A percentile compares a stretch with the other conserved stretches of the same genome.
These are phyloP conservation scores for Eudorina sp. DNA, from an alignment of 139 green algal genomes.

Conservation along the genomic window DNA sequence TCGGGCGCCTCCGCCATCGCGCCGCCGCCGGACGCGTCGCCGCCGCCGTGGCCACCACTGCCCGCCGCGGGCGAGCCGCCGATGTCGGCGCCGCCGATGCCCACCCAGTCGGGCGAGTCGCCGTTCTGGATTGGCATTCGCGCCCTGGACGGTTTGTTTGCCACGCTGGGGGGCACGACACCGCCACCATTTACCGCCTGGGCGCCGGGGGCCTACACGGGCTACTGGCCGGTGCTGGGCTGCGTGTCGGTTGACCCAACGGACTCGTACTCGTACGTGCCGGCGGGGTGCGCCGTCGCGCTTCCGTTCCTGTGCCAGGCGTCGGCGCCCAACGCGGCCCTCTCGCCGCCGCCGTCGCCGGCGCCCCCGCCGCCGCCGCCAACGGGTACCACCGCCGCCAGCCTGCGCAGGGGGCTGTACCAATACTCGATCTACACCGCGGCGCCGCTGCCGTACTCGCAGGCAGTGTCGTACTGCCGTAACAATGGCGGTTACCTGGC, in stretches of 20 bases:
- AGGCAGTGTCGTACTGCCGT: neutral
- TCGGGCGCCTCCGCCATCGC: slow-evolving; percentile 30
- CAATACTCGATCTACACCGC: neutral
- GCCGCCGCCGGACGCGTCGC: slow-evolving; percentile 14
- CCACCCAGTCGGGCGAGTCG: slow-evolving; percentile 16
- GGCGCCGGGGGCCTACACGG: neutral
- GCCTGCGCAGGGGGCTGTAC: slow-evolving; percentile 14
- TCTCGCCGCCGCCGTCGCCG: slow-evolving; percentile 28
- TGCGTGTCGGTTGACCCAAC: slow-evolving; percentile 27
- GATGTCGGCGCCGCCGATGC: slow-evolving; percentile 11
- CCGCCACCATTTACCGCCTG: neutral
- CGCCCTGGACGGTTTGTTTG: neutral
- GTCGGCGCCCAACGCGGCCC: neutral
- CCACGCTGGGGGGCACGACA: neutral
- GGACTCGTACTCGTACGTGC: slow-evolving; percentile 5
- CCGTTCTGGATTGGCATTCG: slow-evolving; percentile 38
- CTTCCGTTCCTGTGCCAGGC: slow-evolving; percentile 29
- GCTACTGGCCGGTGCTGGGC: slow-evolving; percentile 24
- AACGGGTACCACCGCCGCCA: neutral
- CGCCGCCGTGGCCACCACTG: slow-evolving; percentile 35
- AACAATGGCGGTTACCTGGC: slow-evolving; percentile 36
- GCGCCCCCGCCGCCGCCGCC: neutral
- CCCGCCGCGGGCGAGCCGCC: neutral
- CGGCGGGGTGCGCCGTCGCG: slow-evolving; percentile 31
- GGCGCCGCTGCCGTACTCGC: neutral